A percentile compares a stretch with the other conserved stretches of the same genome.
phyloP scores from a whole-genome alignment of 176 grass and related monocot species.

The Carex pumila region DNA sequence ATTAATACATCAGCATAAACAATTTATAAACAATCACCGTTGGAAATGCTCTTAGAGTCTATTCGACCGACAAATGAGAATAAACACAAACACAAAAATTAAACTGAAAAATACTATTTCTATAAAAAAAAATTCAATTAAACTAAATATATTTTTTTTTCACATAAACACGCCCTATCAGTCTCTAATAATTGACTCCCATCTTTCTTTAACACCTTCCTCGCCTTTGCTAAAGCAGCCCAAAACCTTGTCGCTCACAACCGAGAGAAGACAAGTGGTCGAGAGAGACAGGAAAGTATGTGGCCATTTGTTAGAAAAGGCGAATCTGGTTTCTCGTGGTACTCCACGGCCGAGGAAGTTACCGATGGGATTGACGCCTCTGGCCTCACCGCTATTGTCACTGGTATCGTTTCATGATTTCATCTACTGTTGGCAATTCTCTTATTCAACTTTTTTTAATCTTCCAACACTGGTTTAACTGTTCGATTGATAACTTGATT shows the following conservation, averaged over 20 bases:
- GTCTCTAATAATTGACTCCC: no score
- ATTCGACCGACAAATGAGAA: no score
- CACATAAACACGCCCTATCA: no score
- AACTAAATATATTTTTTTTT: no score
- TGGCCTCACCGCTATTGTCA: constrained; percentile 71
- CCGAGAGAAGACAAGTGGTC: not conserved
- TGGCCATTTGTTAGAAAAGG: constrained; percentile 50
- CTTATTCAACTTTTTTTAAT: not conserved
- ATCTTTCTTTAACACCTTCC: no score
- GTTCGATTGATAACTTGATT: not conserved
- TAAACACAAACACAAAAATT: no score
- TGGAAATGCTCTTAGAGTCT: no score
- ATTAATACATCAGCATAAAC: no score
- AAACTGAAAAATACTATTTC: no score
- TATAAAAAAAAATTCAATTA: no score
- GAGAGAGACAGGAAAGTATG: constrained; percentile 7
- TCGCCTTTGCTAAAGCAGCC: not conserved
- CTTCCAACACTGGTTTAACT: not conserved
- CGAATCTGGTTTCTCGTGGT: constrained; percentile 76
- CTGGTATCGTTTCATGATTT: constrained; percentile 24
- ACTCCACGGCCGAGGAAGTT: constrained; percentile 78
- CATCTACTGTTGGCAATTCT: not conserved
- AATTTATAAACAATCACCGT: no score
- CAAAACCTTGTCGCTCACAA: not conserved
- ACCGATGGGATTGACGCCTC: constrained; percentile 53